Percentiles rank a stretch among this genome's conserved stretches.
phyloP scores from a whole-genome alignment of 768 basidiomycete genomes.

The Xerocomus brunneocitrinus region DNA sequence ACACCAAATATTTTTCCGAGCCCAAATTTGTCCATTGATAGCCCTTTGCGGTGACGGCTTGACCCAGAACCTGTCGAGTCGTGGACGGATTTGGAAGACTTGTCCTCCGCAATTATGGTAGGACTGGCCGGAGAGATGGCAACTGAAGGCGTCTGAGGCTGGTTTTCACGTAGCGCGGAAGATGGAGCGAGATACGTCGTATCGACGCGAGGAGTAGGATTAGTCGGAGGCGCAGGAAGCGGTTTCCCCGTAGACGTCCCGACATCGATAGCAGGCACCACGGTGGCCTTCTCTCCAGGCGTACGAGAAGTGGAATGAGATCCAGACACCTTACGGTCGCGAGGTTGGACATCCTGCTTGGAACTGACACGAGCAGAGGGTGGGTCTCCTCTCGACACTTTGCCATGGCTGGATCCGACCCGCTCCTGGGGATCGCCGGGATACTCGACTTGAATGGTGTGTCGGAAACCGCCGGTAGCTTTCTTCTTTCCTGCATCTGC shows the following conservation, averaged over 20 bases:
- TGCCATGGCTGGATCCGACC: conserved; percentile 19
- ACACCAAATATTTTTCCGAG: conserved; percentile 69
- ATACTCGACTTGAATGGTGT: conserved; percentile 98
- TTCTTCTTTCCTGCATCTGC: conserved; percentile 46
- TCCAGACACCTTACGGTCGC: conserved; percentile 17
- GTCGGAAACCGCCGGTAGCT: conserved; percentile 52
- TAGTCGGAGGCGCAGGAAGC: conserved; percentile 27
- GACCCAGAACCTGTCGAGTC: conserved; percentile 37
- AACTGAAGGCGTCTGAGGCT: conserved; percentile 27
- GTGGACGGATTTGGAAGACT: conserved; percentile 26
- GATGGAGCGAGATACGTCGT: conserved; percentile 19
- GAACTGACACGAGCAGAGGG: conserved; percentile 9
- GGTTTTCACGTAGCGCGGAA: conserved; percentile 26
- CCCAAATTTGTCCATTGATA: conserved; percentile 77
- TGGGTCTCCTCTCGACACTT: conserved; percentile 13
- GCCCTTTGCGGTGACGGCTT: conserved; percentile 59
- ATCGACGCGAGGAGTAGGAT: conserved; percentile 19
- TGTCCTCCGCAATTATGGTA: conserved; percentile 27
- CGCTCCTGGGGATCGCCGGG: conserved; percentile 44
- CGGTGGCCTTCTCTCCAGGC: conserved; percentile 16
- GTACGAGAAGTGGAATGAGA: conserved; percentile 3
- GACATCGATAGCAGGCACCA: conserved; percentile 8
- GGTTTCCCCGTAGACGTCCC: conserved; percentile 23
- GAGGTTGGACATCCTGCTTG: conserved; percentile 13
- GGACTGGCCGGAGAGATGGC: conserved; percentile 43